Percentiles rank a stretch among this genome's conserved stretches.
Conservation (phyloP, 1,284 basidiomycete genomes). For the Exobasidium cylindrosporum region DNA sequence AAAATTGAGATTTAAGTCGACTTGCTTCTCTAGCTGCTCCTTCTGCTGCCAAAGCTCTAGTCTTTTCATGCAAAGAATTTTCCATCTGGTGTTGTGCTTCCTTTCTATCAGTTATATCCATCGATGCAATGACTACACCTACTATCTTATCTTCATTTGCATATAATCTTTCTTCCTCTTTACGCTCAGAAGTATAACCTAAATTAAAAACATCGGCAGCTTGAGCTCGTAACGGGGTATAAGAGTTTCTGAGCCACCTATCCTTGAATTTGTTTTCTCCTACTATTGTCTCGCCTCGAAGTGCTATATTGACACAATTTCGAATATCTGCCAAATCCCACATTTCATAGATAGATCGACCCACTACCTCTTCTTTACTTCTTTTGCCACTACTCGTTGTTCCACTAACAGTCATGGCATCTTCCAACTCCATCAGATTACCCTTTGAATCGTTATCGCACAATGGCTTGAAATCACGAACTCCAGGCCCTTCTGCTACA, state of each 20-base stretch:
- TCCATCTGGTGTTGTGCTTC: slow-evolving; percentile 48
- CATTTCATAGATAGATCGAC: slow-evolving; percentile 39
- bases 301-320: slow-evolving; percentile 31
- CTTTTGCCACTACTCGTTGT: neutral
- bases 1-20: slow-evolving; percentile 58
- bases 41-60: slow-evolving; percentile 52
- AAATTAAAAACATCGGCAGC: slow-evolving; percentile 25
- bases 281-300: slow-evolving; percentile 40
- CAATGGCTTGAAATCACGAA: slow-evolving; percentile 33
- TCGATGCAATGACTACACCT: slow-evolving; percentile 55
- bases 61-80: slow-evolving; percentile 49
- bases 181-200: slow-evolving; percentile 13
- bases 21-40: slow-evolving; percentile 59
- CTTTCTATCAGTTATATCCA: slow-evolving; percentile 55
- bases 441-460: slow-evolving; percentile 23
- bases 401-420: neutral
- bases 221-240: slow-evolving; percentile 38
- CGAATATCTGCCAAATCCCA: slow-evolving; percentile 40
- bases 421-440: slow-evolving; percentile 33
- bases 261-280: slow-evolving; percentile 49
- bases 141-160: slow-evolving; percentile 27
- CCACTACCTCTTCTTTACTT: slow-evolving; percentile 17
- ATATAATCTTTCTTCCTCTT: neutral
- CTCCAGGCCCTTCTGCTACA: slow-evolving; percentile 45
- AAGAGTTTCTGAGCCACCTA: slow-evolving; percentile 46